Conservation (phyloP, 2,329 filamentous ascomycete species). For the Diaporthe destruens region DNA sequence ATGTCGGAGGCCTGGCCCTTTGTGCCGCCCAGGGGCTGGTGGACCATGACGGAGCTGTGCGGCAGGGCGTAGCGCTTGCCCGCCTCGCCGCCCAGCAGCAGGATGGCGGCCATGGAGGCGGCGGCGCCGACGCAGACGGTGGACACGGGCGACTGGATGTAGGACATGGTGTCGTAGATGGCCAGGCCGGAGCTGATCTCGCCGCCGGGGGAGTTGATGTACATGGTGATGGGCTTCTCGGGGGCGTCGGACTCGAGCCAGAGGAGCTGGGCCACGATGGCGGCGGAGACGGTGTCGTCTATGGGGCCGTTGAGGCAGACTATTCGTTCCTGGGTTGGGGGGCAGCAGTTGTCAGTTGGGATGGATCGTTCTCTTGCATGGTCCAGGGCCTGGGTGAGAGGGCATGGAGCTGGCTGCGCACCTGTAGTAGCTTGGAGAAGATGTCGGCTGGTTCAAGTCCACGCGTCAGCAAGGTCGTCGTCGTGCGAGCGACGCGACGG, state of each 20-base stretch:
- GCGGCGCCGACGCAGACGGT: constrained; percentile 97
- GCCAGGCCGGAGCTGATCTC: constrained; percentile 89
- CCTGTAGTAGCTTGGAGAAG: constrained; percentile 83
- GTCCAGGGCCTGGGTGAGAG: not conserved
- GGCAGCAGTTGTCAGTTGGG: constrained; percentile 37
- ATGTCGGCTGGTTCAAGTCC: constrained; percentile 73
- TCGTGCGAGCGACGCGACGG: not conserved
- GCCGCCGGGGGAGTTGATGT: constrained; percentile 97
- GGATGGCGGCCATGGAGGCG: constrained; percentile 91
- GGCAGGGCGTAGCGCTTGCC: constrained; percentile 90
- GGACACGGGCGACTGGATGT: constrained; percentile 91
- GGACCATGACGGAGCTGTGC: constrained; percentile 97
- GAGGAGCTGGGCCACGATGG: constrained; percentile 93
- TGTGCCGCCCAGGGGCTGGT: constrained; percentile 87
- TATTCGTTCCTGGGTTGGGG: constrained; percentile 79
- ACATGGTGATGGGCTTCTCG: constrained; percentile 94
- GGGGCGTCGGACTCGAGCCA: constrained; percentile 98
- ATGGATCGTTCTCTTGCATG: not conserved
- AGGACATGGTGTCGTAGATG: constrained; percentile 99
- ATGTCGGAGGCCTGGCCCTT: constrained; percentile 82
- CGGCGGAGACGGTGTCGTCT: constrained; percentile 90
- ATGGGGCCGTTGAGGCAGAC: constrained; percentile 93
- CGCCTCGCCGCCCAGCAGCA: constrained; percentile 86
- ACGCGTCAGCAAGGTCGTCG: constrained; percentile 46
- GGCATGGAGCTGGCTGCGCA: constrained; percentile 51